Percentiles rank a stretch among this genome's conserved stretches.
Evolutionary conservation across 1,284 basidiomycete species (phyloP).

Genomic region (Pseudozyma flocculosa): DNA sequence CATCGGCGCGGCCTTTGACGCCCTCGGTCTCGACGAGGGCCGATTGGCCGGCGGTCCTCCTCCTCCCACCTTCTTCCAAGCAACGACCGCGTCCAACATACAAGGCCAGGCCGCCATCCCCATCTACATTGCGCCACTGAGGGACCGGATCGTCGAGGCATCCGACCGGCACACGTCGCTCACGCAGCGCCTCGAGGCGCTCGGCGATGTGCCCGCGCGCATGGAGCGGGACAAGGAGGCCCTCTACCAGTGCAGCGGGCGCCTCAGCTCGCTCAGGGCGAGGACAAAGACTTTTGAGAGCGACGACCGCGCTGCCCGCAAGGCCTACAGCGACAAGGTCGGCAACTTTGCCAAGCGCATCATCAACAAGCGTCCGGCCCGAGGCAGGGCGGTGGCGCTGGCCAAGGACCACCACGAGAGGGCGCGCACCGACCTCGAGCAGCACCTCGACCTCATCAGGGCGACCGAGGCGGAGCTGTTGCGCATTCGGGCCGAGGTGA

Average conservation of each 20-base stretch:
- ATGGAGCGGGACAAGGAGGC: constrained; percentile 18
- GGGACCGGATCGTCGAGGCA: constrained; percentile 14
- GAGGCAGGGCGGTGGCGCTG: constrained; percentile 7
- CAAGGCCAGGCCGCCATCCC: neutral
- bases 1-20: no score
- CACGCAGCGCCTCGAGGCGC: constrained; percentile 8
- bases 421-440: constrained; percentile 16
- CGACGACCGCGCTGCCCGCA: constrained; percentile 12
- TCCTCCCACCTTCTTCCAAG: no score
- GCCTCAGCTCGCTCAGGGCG: constrained; percentile 22
- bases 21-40: no score
- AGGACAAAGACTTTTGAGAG: constrained; percentile 20
- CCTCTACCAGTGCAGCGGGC: constrained; percentile 22
- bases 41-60: no score
- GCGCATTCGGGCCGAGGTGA: neutral
- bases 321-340: constrained; percentile 13
- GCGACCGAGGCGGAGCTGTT: neutral
- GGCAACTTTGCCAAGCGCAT: constrained; percentile 21
- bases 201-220: constrained; percentile 22
- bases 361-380: constrained; percentile 19
- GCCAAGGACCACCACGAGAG: constrained; percentile 14
- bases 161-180: constrained; percentile 21
- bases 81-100: no score
- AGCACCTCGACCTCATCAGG: constrained; percentile 1
- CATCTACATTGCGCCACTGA: constrained; percentile 8